These are phyloP conservation scores for Incumbomyces lentus DNA, from an alignment of 2,329 filamentous ascomycete species.

Conservation along the genomic window DNA sequence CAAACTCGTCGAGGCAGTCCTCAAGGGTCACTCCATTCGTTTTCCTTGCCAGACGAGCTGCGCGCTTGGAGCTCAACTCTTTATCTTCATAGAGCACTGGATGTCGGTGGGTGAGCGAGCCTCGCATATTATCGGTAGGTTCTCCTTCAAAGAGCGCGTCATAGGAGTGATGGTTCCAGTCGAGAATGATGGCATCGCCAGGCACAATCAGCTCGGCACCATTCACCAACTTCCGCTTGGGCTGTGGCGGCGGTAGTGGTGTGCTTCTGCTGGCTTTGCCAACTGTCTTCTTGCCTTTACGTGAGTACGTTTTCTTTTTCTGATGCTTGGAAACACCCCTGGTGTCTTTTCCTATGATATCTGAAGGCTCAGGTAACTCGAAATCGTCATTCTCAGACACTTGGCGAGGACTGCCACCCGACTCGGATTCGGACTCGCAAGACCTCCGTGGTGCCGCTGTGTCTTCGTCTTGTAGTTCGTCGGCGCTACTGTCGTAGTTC, in stretches of 20 bases:
- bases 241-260: conserved; percentile 12
- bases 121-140: conserved; percentile 42
- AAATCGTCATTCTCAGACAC: conserved; percentile 25
- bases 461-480: conserved; percentile 23
- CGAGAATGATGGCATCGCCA: conserved; percentile 75
- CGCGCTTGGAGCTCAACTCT: conserved; percentile 54
- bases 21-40: conserved; percentile 73
- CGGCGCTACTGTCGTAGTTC: conserved; percentile 24
- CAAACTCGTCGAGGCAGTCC: conserved; percentile 88
- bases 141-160: conserved; percentile 55
- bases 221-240: conserved; percentile 27
- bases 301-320: conserved; percentile 27
- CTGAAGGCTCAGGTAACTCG: conserved; percentile 16
- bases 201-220: conserved; percentile 56
- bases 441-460: conserved; percentile 9
- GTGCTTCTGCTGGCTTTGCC: conserved; percentile 12
- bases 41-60: conserved; percentile 53
- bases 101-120: conserved; percentile 42
- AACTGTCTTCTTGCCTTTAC: conserved; percentile 25
- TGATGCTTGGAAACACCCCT: conserved; percentile 16
- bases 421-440: conserved; percentile 14
- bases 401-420: conserved; percentile 10
- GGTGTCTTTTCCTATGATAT: conserved; percentile 11
- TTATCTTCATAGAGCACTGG: conserved; percentile 47
- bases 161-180: conserved; percentile 66